A percentile compares a stretch with the other conserved stretches of the same genome.
These are phyloP conservation scores for Oidiodendron maius DNA, from an alignment of 495 filamentous ascomycete genomes.

Conservation along the genomic window DNA sequence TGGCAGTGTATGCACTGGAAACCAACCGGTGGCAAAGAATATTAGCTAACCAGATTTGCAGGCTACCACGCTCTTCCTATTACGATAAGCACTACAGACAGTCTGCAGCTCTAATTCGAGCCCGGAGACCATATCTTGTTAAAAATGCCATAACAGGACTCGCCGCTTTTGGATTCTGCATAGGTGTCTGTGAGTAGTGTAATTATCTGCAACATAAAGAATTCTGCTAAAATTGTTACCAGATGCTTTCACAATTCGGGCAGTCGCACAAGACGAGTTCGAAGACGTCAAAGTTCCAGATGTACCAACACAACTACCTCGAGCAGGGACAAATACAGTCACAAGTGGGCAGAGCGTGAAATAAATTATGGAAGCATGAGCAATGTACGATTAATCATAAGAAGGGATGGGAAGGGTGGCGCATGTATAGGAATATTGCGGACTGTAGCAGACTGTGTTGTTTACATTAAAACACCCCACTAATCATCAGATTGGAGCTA, in stretches of 20 bases:
- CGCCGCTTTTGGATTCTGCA: conserved; percentile 59
- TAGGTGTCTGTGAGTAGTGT: conserved; percentile 66
- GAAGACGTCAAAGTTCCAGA: conserved; percentile 87
- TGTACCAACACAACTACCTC: conserved; percentile 43
- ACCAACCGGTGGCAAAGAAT: background rate
- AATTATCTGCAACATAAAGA: background rate
- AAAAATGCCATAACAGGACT: conserved; percentile 78
- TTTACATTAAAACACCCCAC: too few relatives aligned
- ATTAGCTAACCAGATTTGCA: conserved; percentile 26
- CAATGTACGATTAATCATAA: background rate
- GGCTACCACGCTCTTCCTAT: conserved; percentile 73
- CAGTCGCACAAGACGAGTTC: conserved; percentile 95
- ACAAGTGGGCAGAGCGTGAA: conserved; percentile 8
- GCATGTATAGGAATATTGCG: background rate
- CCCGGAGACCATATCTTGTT: conserved; percentile 84
- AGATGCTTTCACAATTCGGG: conserved; percentile 87
- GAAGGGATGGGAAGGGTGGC: background rate
- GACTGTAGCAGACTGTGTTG: too few relatives aligned
- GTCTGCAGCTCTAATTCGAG: conserved; percentile 78
- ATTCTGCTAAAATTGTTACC: background rate
- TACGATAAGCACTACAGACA: conserved; percentile 81
- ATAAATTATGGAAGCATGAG: too few relatives aligned
- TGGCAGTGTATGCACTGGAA: conserved; percentile 17
- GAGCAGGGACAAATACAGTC: conserved; percentile 27
- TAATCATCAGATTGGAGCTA: too few relatives aligned